phyloP scores from a whole-genome alignment of 2,329 filamentous ascomycete species.

The Pseudocercospora crystallina region DNA sequence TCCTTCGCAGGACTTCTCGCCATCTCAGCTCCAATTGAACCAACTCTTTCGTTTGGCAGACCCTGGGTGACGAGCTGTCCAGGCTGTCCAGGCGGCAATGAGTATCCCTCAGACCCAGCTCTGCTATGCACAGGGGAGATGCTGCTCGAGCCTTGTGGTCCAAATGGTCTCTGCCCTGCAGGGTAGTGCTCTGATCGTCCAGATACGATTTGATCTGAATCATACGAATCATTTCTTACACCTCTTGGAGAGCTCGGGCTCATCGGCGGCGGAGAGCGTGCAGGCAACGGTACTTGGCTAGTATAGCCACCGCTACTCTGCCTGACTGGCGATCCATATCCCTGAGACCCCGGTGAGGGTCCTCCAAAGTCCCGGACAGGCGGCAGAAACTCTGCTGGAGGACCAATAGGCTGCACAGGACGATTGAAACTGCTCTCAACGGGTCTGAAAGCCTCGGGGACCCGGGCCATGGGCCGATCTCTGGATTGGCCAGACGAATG shows the following conservation, averaged over 20 bases:
- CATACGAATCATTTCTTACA: constrained; percentile 4
- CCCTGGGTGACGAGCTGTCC: too few species aligned
- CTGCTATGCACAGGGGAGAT: constrained; percentile 20
- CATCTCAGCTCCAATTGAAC: constrained; percentile 23
- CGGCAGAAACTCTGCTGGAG: constrained; percentile 6
- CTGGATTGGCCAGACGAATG: constrained; percentile 22
- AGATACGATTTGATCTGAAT: constrained; percentile 6
- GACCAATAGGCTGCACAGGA: constrained; percentile 22
- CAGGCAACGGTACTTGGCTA: too few species aligned
- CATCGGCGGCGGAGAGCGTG: neutral
- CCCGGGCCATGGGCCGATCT: constrained; percentile 13
- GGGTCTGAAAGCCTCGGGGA: constrained; percentile 29
- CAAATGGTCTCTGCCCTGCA: constrained; percentile 13
- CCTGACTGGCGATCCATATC: too few species aligned
- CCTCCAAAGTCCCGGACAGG: too few species aligned
- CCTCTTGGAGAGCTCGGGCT: neutral
- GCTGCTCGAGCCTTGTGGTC: constrained; percentile 3
- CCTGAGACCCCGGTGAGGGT: too few species aligned
- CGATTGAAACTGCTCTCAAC: constrained; percentile 22
- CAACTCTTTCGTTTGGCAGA: constrained; percentile 4
- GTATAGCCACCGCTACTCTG: too few species aligned
- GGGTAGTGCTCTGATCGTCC: constrained; percentile 13
- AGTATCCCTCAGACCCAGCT: neutral
- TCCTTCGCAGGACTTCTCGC: constrained; percentile 27
- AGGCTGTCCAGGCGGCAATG: neutral